Evolutionary conservation across 2,329 filamentous ascomycete species (phyloP), one percentile per base, ranked within the genome.

Genomic region (Arthroderma uncinatum): DNA sequence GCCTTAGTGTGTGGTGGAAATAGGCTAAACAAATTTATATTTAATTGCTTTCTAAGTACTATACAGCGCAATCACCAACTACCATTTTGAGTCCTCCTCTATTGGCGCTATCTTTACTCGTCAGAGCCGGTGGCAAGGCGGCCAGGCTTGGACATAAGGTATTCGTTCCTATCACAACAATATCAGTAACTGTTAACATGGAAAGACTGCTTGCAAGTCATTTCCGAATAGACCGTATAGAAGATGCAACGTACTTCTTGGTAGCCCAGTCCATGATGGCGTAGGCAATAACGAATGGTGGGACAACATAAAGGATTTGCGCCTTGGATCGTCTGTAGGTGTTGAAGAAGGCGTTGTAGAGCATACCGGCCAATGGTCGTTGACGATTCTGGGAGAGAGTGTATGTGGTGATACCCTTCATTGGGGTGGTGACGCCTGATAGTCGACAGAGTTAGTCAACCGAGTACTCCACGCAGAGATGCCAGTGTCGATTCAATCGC

Each of bases 341-440:
- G 82, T 98, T 98, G 85, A 97, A 97, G 78, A 97, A 76, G 69
- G 91, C 92, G 64, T 85, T 87, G 74, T 92, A 77, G 63, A 80
- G 74, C 60, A 85, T 78, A 67, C 88, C 89, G 62, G 89, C 89
- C 64, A 95, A 80, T 62, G 90, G 87, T 69, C 87, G 85, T 79
- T 95, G 92, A 71, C 87, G 86, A 82, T 98, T 97, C 64, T 86
- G 76, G 66, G 88, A 85, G 65, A 98, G 71, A 64, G 85, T 81
- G 77, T 94, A 97, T 68, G 78, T 78, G 57, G 78, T 75, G 59
- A 85, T 76, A 67, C 82, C 82, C 68, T 82, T 82, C 69, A 84
- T 82, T 16, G 61, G 58, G 50, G 47, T 57, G 30, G 56, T 55
- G 19, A 57, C 42, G 28, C 57, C 55, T 59, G 39, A 34, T 19